phyloP scores from a whole-genome alignment of 768 basidiomycete genomes.

The Cubamyces lactineus region DNA sequence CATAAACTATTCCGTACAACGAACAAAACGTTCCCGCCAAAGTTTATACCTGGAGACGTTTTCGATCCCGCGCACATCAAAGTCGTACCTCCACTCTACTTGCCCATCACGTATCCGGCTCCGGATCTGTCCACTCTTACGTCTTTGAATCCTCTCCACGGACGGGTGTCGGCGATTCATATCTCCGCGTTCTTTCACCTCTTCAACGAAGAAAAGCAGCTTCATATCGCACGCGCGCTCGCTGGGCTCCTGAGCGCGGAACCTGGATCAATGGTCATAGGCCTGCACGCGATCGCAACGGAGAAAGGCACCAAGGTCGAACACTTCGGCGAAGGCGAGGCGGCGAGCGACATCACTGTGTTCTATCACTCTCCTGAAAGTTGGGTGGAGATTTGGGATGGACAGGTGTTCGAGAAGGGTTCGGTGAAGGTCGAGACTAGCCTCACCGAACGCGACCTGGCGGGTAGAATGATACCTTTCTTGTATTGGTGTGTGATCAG shows the following conservation, averaged over 20 bases:
- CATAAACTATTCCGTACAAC: slow-evolving; percentile 60
- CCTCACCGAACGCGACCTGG: neutral
- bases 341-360: slow-evolving; percentile 13
- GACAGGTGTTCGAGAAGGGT: slow-evolving; percentile 32
- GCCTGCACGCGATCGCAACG: slow-evolving; percentile 38
- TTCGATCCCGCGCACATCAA: slow-evolving; percentile 50
- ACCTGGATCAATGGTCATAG: slow-evolving; percentile 49
- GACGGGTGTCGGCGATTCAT: slow-evolving; percentile 52
- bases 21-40: slow-evolving; percentile 52
- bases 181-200: slow-evolving; percentile 51
- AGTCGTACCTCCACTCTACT: slow-evolving; percentile 30
- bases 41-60: slow-evolving; percentile 57
- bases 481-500: neutral
- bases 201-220: slow-evolving; percentile 44
- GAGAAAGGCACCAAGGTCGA: slow-evolving; percentile 33
- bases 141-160: slow-evolving; percentile 49
- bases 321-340: neutral
- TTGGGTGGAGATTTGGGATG: slow-evolving; percentile 45
- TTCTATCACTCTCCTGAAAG: slow-evolving; percentile 41
- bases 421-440: slow-evolving; percentile 30
- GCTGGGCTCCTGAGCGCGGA: slow-evolving; percentile 43
- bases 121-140: slow-evolving; percentile 39
- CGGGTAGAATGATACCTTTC: neutral
- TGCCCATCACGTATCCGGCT: neutral
- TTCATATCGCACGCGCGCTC: slow-evolving; percentile 43